Evolutionary conservation across 768 basidiomycete genomes (phyloP).

Genomic region (Cystobasidium onofrii): DNA sequence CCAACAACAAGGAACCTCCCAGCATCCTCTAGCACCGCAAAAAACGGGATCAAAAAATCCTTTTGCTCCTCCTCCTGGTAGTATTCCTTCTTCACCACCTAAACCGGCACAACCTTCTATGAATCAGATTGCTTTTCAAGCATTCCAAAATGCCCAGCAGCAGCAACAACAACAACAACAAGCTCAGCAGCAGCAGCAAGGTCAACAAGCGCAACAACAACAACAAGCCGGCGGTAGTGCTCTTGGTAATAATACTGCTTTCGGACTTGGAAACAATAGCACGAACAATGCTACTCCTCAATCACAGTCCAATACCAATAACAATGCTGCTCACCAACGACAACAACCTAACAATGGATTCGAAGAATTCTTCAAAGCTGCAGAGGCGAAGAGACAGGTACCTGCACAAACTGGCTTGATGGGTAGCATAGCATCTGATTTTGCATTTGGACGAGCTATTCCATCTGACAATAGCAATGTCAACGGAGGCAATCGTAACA

Average conservation of each 20-base stretch:
- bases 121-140: conserved; percentile 63
- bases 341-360: conserved; percentile 23
- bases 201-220: neutral
- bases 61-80: conserved; percentile 64
- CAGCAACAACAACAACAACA: conserved; percentile 30
- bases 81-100: conserved; percentile 51
- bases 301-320: neutral
- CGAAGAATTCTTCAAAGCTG: conserved; percentile 31
- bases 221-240: conserved; percentile 6
- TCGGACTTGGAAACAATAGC: conserved; percentile 19
- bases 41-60: conserved; percentile 93
- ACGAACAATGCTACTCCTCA: neutral
- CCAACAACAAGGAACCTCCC: no score
- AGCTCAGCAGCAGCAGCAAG: conserved; percentile 22
- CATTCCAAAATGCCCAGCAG: conserved; percentile 39
- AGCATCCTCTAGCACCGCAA: conserved; percentile 61
- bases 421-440: conserved; percentile 37
- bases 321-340: neutral
- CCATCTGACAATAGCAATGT: neutral
- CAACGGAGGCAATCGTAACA: neutral
- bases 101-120: conserved; percentile 71
- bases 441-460: conserved; percentile 33
- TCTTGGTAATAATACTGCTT: neutral
- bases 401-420: conserved; percentile 38
- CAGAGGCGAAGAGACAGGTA: conserved; percentile 41